These are phyloP conservation scores for Neophaeococcomyces mojaviensis DNA, from an alignment of 2,329 filamentous ascomycete species.

Conservation along the genomic window DNA sequence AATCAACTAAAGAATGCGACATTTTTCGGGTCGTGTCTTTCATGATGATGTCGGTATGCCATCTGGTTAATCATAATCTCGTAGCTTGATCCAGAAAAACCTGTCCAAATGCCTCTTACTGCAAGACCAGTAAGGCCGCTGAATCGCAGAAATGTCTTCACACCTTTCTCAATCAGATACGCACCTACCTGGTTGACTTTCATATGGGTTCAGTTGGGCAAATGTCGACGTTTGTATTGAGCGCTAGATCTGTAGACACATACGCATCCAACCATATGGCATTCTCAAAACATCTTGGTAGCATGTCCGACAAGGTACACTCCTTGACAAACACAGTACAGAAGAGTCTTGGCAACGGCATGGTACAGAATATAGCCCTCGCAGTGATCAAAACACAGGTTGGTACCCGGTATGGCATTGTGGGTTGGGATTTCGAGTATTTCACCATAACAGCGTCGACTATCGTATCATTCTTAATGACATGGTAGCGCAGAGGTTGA, in stretches of 20 bases:
- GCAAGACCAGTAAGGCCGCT: neutral
- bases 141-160: neutral
- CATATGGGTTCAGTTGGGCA: neutral
- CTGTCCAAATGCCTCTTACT: neutral
- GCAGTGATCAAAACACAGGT: no score
- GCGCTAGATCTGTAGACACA: neutral
- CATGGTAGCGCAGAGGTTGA: neutral
- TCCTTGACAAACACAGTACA: no score
- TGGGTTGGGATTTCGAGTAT: no score
- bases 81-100: no score
- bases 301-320: no score
- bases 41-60: neutral
- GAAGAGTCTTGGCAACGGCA: no score
- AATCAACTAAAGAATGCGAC: no score
- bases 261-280: neutral
- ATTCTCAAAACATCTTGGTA: no score
- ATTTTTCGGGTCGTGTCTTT: no score
- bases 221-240: neutral
- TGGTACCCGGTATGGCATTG: no score
- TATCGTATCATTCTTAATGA: neutral
- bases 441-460: neutral
- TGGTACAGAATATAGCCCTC: no score
- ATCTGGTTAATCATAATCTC: no score
- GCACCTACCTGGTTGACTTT: neutral
- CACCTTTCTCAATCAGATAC: neutral